phyloP scores from a whole-genome alignment of 2,329 filamentous ascomycete species.

The Fusarium subtropicale region DNA sequence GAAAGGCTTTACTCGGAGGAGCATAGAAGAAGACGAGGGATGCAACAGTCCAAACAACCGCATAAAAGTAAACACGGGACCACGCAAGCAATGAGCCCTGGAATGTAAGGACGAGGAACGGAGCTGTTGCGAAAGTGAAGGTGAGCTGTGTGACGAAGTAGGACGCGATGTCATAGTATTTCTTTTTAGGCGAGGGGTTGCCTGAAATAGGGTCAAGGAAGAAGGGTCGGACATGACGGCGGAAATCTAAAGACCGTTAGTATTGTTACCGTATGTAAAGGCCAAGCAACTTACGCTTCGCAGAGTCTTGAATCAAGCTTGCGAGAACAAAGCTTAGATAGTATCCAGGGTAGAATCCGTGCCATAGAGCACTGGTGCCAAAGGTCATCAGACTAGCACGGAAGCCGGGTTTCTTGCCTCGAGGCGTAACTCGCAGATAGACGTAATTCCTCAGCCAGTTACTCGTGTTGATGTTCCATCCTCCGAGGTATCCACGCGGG shows the following conservation, averaged over 20 bases:
- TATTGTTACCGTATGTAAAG: background rate
- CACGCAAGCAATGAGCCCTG: constrained; percentile 78
- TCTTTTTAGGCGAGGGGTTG: constrained; percentile 76
- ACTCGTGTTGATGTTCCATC: constrained; percentile 99
- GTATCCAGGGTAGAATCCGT: constrained; percentile 97
- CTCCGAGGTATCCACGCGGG: constrained; percentile 87
- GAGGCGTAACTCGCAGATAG: constrained; percentile 93
- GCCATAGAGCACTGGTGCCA: constrained; percentile 94
- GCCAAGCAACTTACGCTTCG: constrained; percentile 79
- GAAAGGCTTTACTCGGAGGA: constrained; percentile 71
- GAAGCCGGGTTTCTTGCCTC: constrained; percentile 96
- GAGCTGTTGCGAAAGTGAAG: constrained; percentile 84
- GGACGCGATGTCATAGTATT: constrained; percentile 85
- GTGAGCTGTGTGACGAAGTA: constrained; percentile 82
- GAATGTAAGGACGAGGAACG: constrained; percentile 86
- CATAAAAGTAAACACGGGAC: constrained; percentile 91
- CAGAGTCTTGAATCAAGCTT: constrained; percentile 90
- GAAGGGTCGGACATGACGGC: constrained; percentile 89
- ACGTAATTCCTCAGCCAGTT: constrained; percentile 96
- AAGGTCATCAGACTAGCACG: constrained; percentile 94
- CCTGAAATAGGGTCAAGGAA: constrained; percentile 84
- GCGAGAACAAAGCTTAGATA: constrained; percentile 91
- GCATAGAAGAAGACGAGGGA: constrained; percentile 83
- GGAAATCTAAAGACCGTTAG: constrained; percentile 72
- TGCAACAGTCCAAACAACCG: constrained; percentile 72